Percentiles rank a stretch among this genome's conserved stretches.
Conservation (phyloP, 805 yeast species). For the Suhomyces prunicola region DNA sequence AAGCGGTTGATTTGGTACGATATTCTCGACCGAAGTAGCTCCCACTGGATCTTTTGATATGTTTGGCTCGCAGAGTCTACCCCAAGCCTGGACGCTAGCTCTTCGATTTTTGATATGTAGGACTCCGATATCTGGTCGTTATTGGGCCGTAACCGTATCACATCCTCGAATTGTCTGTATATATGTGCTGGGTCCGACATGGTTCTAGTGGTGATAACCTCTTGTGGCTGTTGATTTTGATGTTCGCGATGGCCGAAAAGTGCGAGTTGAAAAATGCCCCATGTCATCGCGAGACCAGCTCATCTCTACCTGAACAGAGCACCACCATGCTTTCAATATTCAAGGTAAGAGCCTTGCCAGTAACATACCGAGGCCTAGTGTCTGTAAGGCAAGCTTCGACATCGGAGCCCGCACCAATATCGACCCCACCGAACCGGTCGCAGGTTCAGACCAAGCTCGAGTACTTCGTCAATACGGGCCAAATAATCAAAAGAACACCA, state of each 20-base stretch:
- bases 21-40: slow-evolving; percentile 5
- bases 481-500: slow-evolving; percentile 17
- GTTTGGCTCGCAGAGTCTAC: slow-evolving; percentile 9
- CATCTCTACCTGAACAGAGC: neutral
- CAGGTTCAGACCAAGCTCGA: slow-evolving; percentile 20
- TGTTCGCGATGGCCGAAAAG: neutral
- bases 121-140: neutral
- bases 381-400: neutral
- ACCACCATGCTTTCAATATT: neutral
- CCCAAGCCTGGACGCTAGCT: neutral
- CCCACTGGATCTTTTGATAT: slow-evolving; percentile 23
- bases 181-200: neutral
- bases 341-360: neutral
- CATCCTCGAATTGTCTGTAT: neutral
- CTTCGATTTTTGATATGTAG: neutral
- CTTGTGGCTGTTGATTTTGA: neutral
- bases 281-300: neutral
- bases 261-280: neutral
- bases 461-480: slow-evolving; percentile 29
- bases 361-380: neutral
- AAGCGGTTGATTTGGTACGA: slow-evolving; percentile 48
- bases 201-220: too few relatives aligned
- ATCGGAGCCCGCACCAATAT: neutral
- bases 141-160: neutral
- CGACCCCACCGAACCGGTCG: slow-evolving; percentile 3